These are phyloP conservation scores for Meira nashicola DNA, from an alignment of 1,284 basidiomycete genomes.

Conservation along the genomic window DNA sequence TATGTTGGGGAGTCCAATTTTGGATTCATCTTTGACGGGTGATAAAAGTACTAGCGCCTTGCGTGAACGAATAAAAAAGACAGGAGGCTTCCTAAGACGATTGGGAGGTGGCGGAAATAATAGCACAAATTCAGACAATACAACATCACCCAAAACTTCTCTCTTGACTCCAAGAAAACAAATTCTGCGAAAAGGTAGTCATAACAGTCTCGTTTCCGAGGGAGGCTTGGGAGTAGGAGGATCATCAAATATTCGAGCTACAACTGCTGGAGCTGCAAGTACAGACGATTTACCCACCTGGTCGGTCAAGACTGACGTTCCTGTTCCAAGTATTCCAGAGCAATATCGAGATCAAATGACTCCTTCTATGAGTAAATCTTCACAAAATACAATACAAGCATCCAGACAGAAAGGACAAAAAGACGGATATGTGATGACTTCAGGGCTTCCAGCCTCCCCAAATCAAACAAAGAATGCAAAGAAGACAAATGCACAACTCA, in stretches of 20 bases:
- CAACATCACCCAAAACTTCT: neutral
- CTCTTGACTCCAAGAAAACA: neutral
- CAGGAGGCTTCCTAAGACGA: constrained; percentile 36
- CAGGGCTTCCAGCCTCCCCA: neutral
- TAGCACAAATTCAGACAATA: neutral
- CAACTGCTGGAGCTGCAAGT: neutral
- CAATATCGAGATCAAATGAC: neutral
- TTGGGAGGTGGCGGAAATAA: constrained; percentile 1
- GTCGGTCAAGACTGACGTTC: neutral
- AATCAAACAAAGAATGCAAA: neutral
- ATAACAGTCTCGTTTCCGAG: constrained; percentile 10
- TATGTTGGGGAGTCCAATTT: constrained; percentile 15
- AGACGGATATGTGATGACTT: neutral
- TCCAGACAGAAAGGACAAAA: neutral
- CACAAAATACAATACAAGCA: neutral
- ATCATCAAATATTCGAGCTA: neutral
- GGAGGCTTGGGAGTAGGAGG: constrained; percentile 1
- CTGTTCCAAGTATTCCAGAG: neutral
- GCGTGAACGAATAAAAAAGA: constrained; percentile 45
- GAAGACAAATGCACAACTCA: constrained; percentile 11
- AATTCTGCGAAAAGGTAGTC: constrained; percentile 2
- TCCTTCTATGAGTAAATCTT: neutral
- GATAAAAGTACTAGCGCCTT: constrained; percentile 19
- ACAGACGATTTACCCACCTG: neutral
- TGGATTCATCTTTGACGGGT: constrained; percentile 1